Base-by-base conservation (phyloP, 2,329 filamentous ascomycete genomes). In the Allantophomopsis cytisporea region DNA sequence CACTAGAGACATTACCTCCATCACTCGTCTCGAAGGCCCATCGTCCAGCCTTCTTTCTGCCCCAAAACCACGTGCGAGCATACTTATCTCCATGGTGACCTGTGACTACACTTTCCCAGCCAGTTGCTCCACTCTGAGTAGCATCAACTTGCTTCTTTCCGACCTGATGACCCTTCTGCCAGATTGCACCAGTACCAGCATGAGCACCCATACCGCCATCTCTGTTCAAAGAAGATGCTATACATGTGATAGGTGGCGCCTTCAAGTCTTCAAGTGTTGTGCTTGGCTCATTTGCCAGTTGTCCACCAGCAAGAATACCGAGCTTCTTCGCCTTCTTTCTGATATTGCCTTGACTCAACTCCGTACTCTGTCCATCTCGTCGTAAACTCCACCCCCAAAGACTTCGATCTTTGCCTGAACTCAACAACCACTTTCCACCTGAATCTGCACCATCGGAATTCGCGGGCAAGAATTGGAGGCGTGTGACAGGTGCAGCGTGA, bases 21-120 rank as follows among this genome's bases (percentile, higher is more conserved):
- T 98, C 91, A 32, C 81, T 74, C 1, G 88, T 95, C 47, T 83
- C 78, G 49, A 98, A 85, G 1, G 83, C 81, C 91, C 91, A 98
- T 46, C 91, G 73, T 10, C 91, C 91, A 37, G 91, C 88, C 51
- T 82, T 79, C 61, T 93, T 95, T 41, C 86, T 80, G 5, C 89
- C 91, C 88, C 91, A 96, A 61, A 95, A 95, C 91, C 91, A 98
- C 1, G 91, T 96, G 39, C 91, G 76, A 14, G 87, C 91, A 54
- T 75, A 83, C 35, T 78, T 72, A 53, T 96, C 89, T 38, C 81
- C 76, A 53, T 80, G 80, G 56, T 98, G 93, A 8, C 87, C 89
- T 4, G 91, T 98, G 2, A 98, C 76, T 6, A 98, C 79, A 54
- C 89, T 95, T 59, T 98, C 93, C 91, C 91, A 98, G 1, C 91